Percentiles rank a stretch among this genome's conserved stretches.
These are phyloP conservation scores for Coniella lustricola DNA, from an alignment of 2,329 filamentous ascomycete genomes.

Conservation along the genomic window DNA sequence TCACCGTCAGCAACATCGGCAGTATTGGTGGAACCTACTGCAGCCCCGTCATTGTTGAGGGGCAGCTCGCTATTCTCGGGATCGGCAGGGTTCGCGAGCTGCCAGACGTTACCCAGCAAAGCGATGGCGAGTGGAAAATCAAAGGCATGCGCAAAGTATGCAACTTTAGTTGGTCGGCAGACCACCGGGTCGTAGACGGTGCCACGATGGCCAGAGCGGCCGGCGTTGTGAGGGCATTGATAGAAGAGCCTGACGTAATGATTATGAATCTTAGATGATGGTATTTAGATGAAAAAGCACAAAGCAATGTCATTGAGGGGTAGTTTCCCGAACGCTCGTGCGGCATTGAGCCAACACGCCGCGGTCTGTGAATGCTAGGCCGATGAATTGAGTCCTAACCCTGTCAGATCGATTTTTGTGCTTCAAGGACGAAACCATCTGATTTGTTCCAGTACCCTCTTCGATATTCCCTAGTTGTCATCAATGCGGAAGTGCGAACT, in stretches of 20 bases:
- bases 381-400: no score
- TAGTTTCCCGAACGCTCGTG: no score
- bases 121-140: constrained; percentile 36
- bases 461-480: no score
- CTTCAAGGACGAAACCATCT: no score
- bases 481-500: no score
- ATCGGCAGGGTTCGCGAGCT: constrained; percentile 74
- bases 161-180: constrained; percentile 94
- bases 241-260: constrained; percentile 86
- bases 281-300: background rate
- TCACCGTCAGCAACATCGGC: constrained; percentile 95
- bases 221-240: constrained; percentile 66
- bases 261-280: constrained; percentile 69
- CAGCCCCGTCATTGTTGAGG: constrained; percentile 82
- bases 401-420: no score
- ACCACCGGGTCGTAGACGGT: constrained; percentile 90
- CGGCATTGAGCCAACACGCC: no score
- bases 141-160: constrained; percentile 53
- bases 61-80: constrained; percentile 86
- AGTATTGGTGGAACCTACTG: constrained; percentile 91
- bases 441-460: no score
- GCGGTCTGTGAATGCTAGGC: no score
- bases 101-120: constrained; percentile 64
- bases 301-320: no score
- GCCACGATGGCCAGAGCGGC: constrained; percentile 90